Evolutionary conservation across 495 filamentous ascomycete genomes (phyloP), one percentile per base, ranked within the genome.

Genomic region (Neurospora cerealis): DNA sequence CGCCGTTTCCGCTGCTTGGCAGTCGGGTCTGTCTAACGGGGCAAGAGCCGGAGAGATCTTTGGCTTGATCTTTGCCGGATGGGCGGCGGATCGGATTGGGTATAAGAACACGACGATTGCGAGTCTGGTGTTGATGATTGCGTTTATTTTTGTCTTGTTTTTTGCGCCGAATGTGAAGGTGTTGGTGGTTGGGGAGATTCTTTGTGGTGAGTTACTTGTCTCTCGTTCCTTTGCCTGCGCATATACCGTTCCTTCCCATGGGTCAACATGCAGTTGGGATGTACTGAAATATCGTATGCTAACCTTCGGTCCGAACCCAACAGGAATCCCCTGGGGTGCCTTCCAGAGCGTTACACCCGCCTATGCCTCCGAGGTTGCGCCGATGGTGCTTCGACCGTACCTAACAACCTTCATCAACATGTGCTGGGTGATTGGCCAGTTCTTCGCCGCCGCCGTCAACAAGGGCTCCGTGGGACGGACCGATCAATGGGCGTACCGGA

Each of bases 361-460:
- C 13, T 93, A 93, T 72, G 91, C 91, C 21, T 89, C 89, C 38
- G 91, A 93, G 79, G 89, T 92, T 32, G 86, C 85, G 42, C 91
- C 91, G 13, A 86, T 91, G 60, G 84, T 86, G 3, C 83, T 92
- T 41, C 87, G 91, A n/a, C 84, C 87, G 1, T 91, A 91, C 75
- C 80, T 92, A 40, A 91, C 89, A 5, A 91, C 89, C 28, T 92
- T 89, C 73, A 89, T 92, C 78, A 92, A 92, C 78, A 87, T 91
- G 77, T 92, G 90, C 79, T 93, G 90, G 90, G 89, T 89, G 8
- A 83, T 93, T 32, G 91, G 91, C 42, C 89, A 92, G 76, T 83
- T 92, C 73, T 89, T 93, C 74, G 88, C 87, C n/a, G 81, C 88
- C 17, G 91, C 88, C 60, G 90, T 92, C 70, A 86, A 91, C 46